Conservation (phyloP, 495 filamentous ascomycete species). For the Penicillium psychrofluorescens region DNA sequence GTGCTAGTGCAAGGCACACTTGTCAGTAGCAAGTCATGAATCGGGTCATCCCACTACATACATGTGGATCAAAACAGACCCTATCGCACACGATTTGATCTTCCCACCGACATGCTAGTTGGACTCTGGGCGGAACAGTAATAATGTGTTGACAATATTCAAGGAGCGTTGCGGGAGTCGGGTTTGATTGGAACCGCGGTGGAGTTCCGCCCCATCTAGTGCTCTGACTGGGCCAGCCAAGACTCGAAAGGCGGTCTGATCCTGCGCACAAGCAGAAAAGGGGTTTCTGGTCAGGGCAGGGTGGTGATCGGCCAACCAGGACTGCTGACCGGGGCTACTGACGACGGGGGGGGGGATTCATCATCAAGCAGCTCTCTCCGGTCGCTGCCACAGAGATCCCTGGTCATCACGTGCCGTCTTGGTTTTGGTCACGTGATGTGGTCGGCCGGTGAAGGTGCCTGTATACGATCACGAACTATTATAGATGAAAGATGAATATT, state of each 20-base stretch:
- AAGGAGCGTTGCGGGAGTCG: conserved; percentile 20
- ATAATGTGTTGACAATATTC: conserved; percentile 7
- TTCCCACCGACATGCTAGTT: conserved; percentile 9
- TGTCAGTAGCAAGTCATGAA: conserved; percentile 13
- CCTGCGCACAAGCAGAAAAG: conserved; percentile 3
- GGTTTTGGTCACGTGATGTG: no score
- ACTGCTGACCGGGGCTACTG: no score
- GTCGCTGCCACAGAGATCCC: no score
- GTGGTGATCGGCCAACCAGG: no score
- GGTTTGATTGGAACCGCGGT: conserved; percentile 21
- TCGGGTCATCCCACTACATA: conserved; percentile 6
- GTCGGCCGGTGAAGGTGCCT: no score
- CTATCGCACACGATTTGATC: not conserved
- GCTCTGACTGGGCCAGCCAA: conserved; percentile 5
- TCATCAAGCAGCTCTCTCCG: no score
- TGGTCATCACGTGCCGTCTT: no score
- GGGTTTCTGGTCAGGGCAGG: not conserved
- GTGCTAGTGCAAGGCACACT: conserved; percentile 8
- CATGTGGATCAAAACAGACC: conserved; percentile 13
- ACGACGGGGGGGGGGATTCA: no score
- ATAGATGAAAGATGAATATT: no score
- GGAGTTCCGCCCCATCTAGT: conserved; percentile 22
- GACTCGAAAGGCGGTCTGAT: conserved; percentile 11
- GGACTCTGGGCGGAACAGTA: no score
- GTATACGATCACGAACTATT: no score